Evolutionary conservation across 257 asterid species (phyloP).

Genomic region (Echium plantagineum): DNA sequence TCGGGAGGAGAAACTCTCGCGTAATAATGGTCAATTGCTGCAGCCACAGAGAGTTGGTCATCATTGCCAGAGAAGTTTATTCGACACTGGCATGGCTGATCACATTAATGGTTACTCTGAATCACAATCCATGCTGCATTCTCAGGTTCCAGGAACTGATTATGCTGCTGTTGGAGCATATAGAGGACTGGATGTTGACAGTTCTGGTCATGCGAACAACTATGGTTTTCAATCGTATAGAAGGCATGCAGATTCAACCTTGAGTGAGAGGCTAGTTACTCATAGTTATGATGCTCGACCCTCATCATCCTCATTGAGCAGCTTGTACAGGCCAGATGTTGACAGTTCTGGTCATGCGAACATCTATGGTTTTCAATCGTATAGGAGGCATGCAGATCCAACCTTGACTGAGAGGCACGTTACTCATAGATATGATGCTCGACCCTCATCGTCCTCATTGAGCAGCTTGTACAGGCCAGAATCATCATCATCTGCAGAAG

Average conservation of each 20-base stretch:
- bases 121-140: slow-evolving; percentile 30
- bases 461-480: slow-evolving; percentile 34
- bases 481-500: slow-evolving; percentile 5
- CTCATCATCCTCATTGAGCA: slow-evolving; percentile 8
- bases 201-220: slow-evolving; percentile 23
- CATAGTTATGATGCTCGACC: background rate
- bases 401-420: background rate
- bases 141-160: slow-evolving; percentile 36
- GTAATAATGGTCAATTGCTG: slow-evolving; percentile 24
- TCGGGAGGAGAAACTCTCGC: slow-evolving; percentile 18
- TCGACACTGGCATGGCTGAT: slow-evolving; percentile 18
- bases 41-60: slow-evolving; percentile 13
- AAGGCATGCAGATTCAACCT: slow-evolving; percentile 28
- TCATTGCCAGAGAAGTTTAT: slow-evolving; percentile 20
- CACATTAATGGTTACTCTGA: slow-evolving; percentile 21
- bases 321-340: slow-evolving; percentile 32
- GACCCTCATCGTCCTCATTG: slow-evolving; percentile 1
- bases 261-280: background rate
- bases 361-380: slow-evolving; percentile 21
- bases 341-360: slow-evolving; percentile 26
- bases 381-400: slow-evolving; percentile 30
- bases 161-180: slow-evolving; percentile 25
- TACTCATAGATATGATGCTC: background rate
- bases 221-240: slow-evolving; percentile 24
- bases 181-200: slow-evolving; percentile 18